phyloP scores from a whole-genome alignment of 2,329 filamentous ascomycete species.

The Penicillium sp. region DNA sequence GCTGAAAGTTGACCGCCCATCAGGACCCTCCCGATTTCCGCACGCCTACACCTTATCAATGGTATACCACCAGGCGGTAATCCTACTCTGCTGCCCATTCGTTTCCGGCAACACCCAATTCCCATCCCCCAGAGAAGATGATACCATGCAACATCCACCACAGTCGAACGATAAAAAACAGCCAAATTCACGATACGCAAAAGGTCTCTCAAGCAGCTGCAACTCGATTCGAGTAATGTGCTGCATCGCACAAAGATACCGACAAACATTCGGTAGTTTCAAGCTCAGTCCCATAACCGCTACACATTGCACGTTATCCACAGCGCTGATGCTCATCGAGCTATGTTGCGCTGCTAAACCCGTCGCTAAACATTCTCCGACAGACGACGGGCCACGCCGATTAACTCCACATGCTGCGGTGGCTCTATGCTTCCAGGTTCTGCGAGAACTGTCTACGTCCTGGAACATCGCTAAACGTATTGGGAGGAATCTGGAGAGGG shows the following conservation, averaged over 20 bases:
- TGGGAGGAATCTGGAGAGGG: constrained; percentile 20
- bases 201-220: constrained; percentile 16
- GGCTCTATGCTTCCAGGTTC: constrained; percentile 18
- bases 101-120: constrained; percentile 1
- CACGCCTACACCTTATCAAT: constrained; percentile 36
- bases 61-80: constrained; percentile 36
- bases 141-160: neutral
- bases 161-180: neutral
- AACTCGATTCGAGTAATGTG: constrained; percentile 28
- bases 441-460: constrained; percentile 22
- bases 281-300: constrained; percentile 36
- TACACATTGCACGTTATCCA: constrained; percentile 38
- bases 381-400: neutral
- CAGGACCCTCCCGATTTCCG: constrained; percentile 22
- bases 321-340: constrained; percentile 30
- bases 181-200: constrained; percentile 1
- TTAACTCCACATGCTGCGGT: constrained; percentile 16
- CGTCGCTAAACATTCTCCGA: neutral
- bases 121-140: neutral
- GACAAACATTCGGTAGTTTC: constrained; percentile 36
- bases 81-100: constrained; percentile 36
- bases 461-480: constrained; percentile 26
- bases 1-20: constrained; percentile 29
- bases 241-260: constrained; percentile 32
- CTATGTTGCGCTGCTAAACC: constrained; percentile 13